phyloP scores from a whole-genome alignment of 306 rosid genomes.

The Luffa acutangula region DNA sequence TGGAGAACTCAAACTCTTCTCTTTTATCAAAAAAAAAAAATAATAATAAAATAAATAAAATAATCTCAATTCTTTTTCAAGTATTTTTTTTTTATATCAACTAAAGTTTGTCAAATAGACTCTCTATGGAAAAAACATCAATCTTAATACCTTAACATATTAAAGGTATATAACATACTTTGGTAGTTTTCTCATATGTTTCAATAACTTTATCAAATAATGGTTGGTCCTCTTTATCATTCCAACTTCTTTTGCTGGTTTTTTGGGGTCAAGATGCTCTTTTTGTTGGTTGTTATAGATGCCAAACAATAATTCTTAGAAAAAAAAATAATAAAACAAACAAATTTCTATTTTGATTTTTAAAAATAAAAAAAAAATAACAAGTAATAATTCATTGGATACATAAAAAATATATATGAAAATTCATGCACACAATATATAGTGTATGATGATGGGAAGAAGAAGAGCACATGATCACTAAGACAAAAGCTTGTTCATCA shows the following conservation, averaged over 20 bases:
- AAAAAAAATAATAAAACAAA: neutral
- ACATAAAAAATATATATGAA: neutral
- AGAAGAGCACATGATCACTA: constrained; percentile 12
- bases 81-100: too few relatives aligned
- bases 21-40: too few relatives aligned
- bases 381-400: neutral
- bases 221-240: neutral
- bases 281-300: neutral
- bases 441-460: neutral
- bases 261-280: constrained; percentile 8
- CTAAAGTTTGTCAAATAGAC: too few relatives aligned
- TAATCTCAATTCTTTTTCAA: too few relatives aligned
- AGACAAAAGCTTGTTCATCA: constrained; percentile 9
- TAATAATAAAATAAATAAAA: too few relatives aligned
- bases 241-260: constrained; percentile 8
- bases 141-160: neutral
- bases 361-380: neutral
- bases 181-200: neutral
- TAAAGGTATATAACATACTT: neutral
- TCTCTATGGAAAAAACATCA: neutral
- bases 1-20: too few relatives aligned
- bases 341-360: neutral
- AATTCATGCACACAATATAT: neutral
- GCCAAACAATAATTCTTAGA: neutral
- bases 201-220: neutral